These are phyloP conservation scores for Colletotrichum camelliae DNA, from an alignment of 2,329 filamentous ascomycete genomes.

Conservation along the genomic window DNA sequence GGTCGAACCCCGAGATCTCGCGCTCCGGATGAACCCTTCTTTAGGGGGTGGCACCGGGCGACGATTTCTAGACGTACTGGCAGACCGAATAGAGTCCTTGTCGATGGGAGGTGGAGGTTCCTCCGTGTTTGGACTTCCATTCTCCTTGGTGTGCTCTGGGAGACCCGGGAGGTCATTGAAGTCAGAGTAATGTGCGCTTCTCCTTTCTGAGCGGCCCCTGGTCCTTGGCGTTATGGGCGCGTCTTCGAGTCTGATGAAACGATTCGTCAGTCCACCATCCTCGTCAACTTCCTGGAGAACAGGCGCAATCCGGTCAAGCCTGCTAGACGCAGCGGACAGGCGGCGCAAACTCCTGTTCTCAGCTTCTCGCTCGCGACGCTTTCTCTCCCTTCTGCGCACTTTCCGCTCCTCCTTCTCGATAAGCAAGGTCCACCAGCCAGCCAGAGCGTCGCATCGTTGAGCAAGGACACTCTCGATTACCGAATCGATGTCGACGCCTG, in stretches of 20 bases:
- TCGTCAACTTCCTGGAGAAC: conserved; percentile 81
- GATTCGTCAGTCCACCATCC: conserved; percentile 63
- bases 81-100: conserved; percentile 77
- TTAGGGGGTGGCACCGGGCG: conserved; percentile 85
- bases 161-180: conserved; percentile 79
- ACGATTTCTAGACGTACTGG: conserved; percentile 78
- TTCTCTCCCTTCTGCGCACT: conserved; percentile 77
- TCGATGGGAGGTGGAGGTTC: conserved; percentile 76
- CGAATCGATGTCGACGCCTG: conserved; percentile 91
- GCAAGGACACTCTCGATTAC: conserved; percentile 94
- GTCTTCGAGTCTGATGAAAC: conserved; percentile 48
- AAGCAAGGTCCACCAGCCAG: conserved; percentile 94
- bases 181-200: conserved; percentile 70
- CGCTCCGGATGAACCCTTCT: conserved; percentile 71
- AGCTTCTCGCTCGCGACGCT: conserved; percentile 82
- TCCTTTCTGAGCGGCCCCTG: conserved; percentile 78
- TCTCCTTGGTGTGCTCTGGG: conserved; percentile 62
- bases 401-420: conserved; percentile 96
- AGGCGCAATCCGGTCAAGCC: conserved; percentile 80
- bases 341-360: conserved; percentile 82
- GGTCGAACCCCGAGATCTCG: conserved; percentile 81
- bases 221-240: conserved; percentile 61
- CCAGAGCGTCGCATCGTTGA: conserved; percentile 86
- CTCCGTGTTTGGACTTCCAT: conserved; percentile 48
- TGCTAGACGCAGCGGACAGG: conserved; percentile 87